Percentiles rank a stretch among this genome's conserved stretches.
These are phyloP conservation scores for Trichoderma erinaceum DNA, from an alignment of 495 filamentous ascomycete genomes.

Conservation along the genomic window DNA sequence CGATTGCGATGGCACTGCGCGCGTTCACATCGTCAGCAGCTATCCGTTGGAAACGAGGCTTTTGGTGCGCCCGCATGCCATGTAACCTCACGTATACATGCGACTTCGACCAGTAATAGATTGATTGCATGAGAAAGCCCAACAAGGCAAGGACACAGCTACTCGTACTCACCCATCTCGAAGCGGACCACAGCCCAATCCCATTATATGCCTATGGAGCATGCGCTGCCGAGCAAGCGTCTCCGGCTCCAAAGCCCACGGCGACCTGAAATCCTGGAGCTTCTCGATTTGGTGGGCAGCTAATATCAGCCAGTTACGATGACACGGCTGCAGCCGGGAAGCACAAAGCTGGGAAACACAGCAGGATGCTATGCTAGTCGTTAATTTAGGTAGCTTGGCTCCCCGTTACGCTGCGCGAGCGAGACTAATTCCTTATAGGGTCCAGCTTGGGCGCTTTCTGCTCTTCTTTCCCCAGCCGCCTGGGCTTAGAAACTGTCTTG, in stretches of 20 bases:
- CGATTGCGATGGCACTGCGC: conserved; percentile 47
- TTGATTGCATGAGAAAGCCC: neutral
- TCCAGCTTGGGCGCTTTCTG: neutral
- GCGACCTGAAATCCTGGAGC: neutral
- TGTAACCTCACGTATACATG: neutral
- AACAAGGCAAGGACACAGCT: neutral
- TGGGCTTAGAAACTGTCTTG: conserved; percentile 10
- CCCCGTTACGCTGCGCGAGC: conserved; percentile 1
- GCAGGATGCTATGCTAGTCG: neutral
- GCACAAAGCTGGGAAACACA: conserved; percentile 5
- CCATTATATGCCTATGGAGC: conserved; percentile 3
- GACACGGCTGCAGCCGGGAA: conserved; percentile 5
- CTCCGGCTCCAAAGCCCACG: neutral
- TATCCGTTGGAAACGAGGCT: neutral
- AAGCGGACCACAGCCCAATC: conserved; percentile 11
- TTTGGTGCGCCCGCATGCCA: conserved; percentile 4
- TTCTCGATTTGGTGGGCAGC: neutral
- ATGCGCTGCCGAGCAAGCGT: conserved; percentile 6
- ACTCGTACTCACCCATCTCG: conserved; percentile 10
- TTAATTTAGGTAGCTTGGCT: neutral
- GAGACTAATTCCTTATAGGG: conserved; percentile 4
- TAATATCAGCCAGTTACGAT: neutral
- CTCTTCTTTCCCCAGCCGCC: conserved; percentile 2
- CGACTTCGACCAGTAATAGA: neutral
- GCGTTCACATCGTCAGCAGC: conserved; percentile 2